Evolutionary conservation across 1,284 basidiomycete genomes (phyloP).

Genomic region (Athelia sp.): DNA sequence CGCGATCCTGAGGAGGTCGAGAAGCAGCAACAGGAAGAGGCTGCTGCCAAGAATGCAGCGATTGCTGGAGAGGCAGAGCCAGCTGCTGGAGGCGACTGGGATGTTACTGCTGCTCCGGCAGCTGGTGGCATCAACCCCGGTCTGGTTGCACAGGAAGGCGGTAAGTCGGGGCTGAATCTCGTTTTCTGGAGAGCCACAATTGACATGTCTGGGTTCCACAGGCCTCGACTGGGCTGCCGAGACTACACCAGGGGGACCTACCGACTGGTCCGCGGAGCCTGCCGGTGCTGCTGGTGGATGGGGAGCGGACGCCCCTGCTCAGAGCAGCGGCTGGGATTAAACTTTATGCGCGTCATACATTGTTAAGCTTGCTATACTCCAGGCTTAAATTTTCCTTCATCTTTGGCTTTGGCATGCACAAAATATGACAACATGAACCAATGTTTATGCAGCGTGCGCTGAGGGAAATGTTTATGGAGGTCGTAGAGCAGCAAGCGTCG

Average conservation of each 20-base stretch:
- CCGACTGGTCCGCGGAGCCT: slow-evolving; percentile 87
- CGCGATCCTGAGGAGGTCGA: slow-evolving; percentile 99
- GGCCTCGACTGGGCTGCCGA: slow-evolving; percentile 86
- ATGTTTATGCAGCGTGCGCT: not conserved
- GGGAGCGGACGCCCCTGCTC: slow-evolving; percentile 49
- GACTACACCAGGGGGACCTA: slow-evolving; percentile 41
- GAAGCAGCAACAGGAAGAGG: slow-evolving; percentile 92
- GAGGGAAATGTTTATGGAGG: too few species aligned
- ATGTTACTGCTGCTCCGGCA: slow-evolving; percentile 63
- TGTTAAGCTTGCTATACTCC: slow-evolving; percentile 5
- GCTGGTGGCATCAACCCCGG: slow-evolving; percentile 75
- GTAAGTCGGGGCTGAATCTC: slow-evolving; percentile 32
- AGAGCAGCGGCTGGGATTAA: slow-evolving; percentile 56
- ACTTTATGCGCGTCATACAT: slow-evolving; percentile 6
- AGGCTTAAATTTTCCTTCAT: slow-evolving; percentile 9
- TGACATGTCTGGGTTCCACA: too few species aligned
- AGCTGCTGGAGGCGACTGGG: slow-evolving; percentile 67
- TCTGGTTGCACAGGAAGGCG: slow-evolving; percentile 64
- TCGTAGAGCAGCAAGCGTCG: too few species aligned
- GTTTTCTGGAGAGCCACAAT: not conserved
- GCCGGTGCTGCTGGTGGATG: slow-evolving; percentile 45
- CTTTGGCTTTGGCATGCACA: slow-evolving; percentile 6
- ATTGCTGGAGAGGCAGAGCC: slow-evolving; percentile 55
- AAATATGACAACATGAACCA: slow-evolving; percentile 10
- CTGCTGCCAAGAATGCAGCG: slow-evolving; percentile 71